phyloP scores from a whole-genome alignment of 176 grass and related monocot species.

The Oryza nivara region DNA sequence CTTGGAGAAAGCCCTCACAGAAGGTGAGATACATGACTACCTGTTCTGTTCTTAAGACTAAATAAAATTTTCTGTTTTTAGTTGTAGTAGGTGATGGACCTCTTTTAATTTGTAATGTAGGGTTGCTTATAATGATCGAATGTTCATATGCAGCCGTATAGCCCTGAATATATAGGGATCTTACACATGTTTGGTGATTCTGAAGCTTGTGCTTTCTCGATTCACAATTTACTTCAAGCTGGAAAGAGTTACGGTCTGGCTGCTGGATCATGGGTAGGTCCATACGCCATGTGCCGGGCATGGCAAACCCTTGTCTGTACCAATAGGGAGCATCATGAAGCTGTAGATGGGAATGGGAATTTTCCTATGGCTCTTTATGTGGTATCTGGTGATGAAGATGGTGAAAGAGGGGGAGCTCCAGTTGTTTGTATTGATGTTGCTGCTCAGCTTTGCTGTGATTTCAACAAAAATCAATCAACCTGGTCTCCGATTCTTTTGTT shows the following conservation, averaged over 20 bases:
- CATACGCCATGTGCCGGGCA: constrained; percentile 89
- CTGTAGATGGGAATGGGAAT: constrained; percentile 37
- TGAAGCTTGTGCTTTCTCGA: constrained; percentile 69
- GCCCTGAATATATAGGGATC: constrained; percentile 72
- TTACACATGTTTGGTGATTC: constrained; percentile 90
- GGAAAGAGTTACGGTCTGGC: constrained; percentile 80
- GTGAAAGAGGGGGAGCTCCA: constrained; percentile 94
- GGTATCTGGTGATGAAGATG: constrained; percentile 95
- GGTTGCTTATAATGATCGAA: constrained; percentile 64
- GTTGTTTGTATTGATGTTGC: constrained; percentile 86
- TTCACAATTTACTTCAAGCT: constrained; percentile 93
- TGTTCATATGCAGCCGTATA: constrained; percentile 93
- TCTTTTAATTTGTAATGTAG: constrained; percentile 56
- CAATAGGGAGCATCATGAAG: constrained; percentile 52
- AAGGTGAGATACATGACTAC: constrained; percentile 59
- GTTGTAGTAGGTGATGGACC: constrained; percentile 48
- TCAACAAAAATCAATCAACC: constrained; percentile 47
- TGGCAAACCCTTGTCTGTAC: constrained; percentile 85
- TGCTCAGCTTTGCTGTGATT: constrained; percentile 68
- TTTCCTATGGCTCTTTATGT: constrained; percentile 90
- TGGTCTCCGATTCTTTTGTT: constrained; percentile 88
- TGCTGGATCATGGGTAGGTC: constrained; percentile 90
- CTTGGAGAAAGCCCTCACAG: constrained; percentile 79
- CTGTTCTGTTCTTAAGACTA: neutral
- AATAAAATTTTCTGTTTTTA: constrained; percentile 4